phyloP scores from a whole-genome alignment of 139 green algal genomes.

The Coelastrella sp. region DNA sequence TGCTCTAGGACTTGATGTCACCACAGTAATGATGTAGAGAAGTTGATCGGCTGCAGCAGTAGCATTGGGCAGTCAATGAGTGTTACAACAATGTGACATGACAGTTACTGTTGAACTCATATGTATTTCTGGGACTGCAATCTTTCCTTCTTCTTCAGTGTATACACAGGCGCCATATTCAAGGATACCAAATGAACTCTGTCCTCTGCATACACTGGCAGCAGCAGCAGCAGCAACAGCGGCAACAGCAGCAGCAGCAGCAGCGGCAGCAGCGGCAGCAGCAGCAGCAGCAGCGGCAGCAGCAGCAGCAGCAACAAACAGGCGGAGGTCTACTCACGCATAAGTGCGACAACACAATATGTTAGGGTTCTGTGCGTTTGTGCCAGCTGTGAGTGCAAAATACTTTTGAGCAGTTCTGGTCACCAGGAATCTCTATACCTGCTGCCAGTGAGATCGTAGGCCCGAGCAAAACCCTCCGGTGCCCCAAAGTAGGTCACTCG shows the following conservation, averaged over 20 bases:
- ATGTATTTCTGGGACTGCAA: too few species aligned
- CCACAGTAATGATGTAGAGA: slow-evolving; percentile 24
- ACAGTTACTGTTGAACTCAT: too few species aligned
- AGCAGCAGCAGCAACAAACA: too few species aligned
- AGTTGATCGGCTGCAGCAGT: slow-evolving; percentile 4
- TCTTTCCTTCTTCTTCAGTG: too few species aligned
- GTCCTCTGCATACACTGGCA: background rate
- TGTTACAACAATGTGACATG: too few species aligned
- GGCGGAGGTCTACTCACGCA: background rate
- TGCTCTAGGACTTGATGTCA: slow-evolving; percentile 37
- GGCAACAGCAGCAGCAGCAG: background rate
- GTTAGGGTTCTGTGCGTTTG: slow-evolving; percentile 33
- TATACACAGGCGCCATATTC: too few species aligned
- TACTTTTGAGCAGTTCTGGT: slow-evolving; percentile 47
- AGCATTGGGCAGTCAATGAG: too few species aligned
- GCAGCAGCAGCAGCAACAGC: background rate
- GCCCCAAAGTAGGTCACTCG: too few species aligned
- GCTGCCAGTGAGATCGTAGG: slow-evolving; percentile 2
- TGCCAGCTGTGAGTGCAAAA: slow-evolving; percentile 26
- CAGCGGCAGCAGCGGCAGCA: too few species aligned
- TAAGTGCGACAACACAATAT: too few species aligned
- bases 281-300: too few species aligned
- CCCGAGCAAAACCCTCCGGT: background rate
- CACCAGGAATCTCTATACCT: slow-evolving; percentile 48
- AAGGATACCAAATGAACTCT: too few species aligned